Base-by-base conservation (phyloP, 2,329 filamentous ascomycete species). In the Alternaria gansuensis region DNA sequence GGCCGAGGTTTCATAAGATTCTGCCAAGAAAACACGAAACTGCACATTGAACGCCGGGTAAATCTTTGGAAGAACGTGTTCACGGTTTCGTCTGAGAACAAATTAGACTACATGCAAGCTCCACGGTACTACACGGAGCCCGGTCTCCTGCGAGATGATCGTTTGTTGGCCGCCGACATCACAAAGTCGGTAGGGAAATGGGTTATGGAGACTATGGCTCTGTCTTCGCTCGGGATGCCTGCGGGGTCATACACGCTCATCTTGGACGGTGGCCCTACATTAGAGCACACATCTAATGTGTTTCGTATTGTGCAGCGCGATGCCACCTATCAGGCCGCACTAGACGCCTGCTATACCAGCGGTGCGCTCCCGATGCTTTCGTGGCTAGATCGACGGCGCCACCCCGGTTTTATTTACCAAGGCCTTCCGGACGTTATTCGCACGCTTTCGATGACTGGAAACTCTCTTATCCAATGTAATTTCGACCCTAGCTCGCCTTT, bases 1-100 rank as follows among this genome's bases (percentile, higher is more conserved):
- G 59, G 13, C n/a, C 45, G 39, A 24, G 62, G 56, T 4, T 36
- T 64, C 2, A 57, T 64, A 10, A 21, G 46, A 10, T 62, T 53
- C 31, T 55, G 52, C 29, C 24, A 29, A 31, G 43, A 54, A 10
- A 64, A 64, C 14, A 31, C 29, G 14, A n/a, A 24, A 1, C 50
- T 64, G 4, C 52, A 41, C 7, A 26, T 62, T 2, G 43, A 55
- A 26, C 46, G 55, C 7, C 24, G 17, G 5, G 55, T 55, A 4
- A 51, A 44, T 10, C 37, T 58, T 6, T 57, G 48, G 54, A 51
- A 43, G 10, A 17, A 17, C 17, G 17, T 17, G 17, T 17, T 17
- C 17, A 1, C 17, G 17, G 17, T 17, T 17, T 17, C 17, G 17
- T 17, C 1, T 2, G 17, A 17, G 17, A 17, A 17, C 1, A 1